Conservation (phyloP, 2,329 filamentous ascomycete species). For the Boeremia lycopersici region DNA sequence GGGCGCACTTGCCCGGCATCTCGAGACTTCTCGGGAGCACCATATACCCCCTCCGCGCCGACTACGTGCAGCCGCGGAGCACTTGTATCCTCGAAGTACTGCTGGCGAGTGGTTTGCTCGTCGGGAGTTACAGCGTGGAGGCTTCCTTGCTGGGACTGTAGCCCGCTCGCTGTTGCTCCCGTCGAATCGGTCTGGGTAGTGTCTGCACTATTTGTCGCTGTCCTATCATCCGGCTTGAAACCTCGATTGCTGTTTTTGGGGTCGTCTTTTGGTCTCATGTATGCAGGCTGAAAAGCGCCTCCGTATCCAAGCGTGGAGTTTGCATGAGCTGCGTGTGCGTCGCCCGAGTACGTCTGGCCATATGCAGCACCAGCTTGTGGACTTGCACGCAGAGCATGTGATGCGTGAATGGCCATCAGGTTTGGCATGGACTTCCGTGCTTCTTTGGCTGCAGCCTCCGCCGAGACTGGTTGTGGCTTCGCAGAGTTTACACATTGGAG, state of each 20-base stretch:
- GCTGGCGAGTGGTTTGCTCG: background rate
- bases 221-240: background rate
- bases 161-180: background rate
- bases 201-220: background rate
- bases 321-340: conserved; percentile 4
- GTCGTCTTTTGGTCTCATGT: background rate
- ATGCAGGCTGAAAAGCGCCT: background rate
- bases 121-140: background rate
- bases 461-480: conserved; percentile 2
- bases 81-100: background rate
- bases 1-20: background rate
- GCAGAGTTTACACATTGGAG: conserved; percentile 2
- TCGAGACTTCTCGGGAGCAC: background rate
- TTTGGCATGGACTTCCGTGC: conserved; percentile 21
- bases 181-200: background rate
- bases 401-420: background rate
- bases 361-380: conserved; percentile 1
- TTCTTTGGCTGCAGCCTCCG: background rate
- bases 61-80: background rate
- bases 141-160: conserved; percentile 7
- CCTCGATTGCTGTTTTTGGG: too few species aligned
- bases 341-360: background rate
- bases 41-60: background rate
- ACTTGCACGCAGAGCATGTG: conserved; percentile 4
- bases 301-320: conserved; percentile 12